Percentiles rank a stretch among this genome's conserved stretches.
These are phyloP conservation scores for Brasilioporus rufonigricans DNA, from an alignment of 768 basidiomycete species.

Conservation along the genomic window DNA sequence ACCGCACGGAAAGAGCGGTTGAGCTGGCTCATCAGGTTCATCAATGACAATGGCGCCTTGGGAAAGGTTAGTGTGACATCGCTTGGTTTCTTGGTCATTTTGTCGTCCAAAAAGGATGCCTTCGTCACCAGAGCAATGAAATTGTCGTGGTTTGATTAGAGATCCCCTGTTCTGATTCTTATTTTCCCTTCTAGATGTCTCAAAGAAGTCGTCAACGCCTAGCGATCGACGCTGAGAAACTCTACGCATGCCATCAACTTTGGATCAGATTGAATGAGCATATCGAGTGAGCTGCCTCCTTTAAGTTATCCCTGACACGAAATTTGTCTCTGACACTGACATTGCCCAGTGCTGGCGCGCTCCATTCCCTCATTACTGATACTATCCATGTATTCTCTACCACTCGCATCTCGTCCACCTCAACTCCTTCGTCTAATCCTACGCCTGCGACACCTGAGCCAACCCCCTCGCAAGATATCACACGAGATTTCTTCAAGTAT, in stretches of 20 bases:
- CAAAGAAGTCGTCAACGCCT: constrained; percentile 74
- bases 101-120: background rate
- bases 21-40: constrained; percentile 84
- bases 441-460: constrained; percentile 39
- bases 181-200: constrained; percentile 57
- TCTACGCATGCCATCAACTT: constrained; percentile 75
- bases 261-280: constrained; percentile 77
- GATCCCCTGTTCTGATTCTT: constrained; percentile 2
- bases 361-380: constrained; percentile 65
- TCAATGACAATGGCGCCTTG: constrained; percentile 82
- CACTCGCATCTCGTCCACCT: constrained; percentile 18
- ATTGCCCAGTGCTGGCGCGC: constrained; percentile 47
- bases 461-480: constrained; percentile 63
- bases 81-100: background rate
- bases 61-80: constrained; percentile 51
- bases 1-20: constrained; percentile 70
- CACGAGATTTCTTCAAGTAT: constrained; percentile 82
- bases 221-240: constrained; percentile 81
- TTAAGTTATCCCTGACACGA: background rate
- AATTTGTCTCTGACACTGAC: background rate
- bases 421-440: constrained; percentile 11
- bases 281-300: constrained; percentile 47
- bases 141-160: background rate
- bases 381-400: constrained; percentile 69
- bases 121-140: background rate